Evolutionary conservation across 2,329 filamentous ascomycete genomes (phyloP).

Genomic region (Didymella arachidicola): DNA sequence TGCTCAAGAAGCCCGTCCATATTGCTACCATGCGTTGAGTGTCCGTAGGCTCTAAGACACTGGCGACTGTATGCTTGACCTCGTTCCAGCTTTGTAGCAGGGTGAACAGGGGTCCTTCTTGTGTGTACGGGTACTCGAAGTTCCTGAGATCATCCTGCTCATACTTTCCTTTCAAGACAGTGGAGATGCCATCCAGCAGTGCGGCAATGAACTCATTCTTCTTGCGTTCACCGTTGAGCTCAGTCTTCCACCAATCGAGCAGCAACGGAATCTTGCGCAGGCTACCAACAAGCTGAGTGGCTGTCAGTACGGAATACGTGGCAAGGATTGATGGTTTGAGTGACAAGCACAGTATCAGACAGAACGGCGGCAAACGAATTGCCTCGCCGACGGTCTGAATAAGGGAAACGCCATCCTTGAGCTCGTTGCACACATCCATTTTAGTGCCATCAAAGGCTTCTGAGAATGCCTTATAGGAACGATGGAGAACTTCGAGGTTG

Average conservation of each 20-base stretch:
- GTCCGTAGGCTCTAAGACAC: slow-evolving; percentile 14
- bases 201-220: slow-evolving; percentile 15
- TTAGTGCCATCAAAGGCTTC: background rate
- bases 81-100: slow-evolving; percentile 25
- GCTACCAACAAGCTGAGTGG: slow-evolving; percentile 17
- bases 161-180: slow-evolving; percentile 23
- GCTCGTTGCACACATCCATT: slow-evolving; percentile 4
- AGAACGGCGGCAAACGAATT: slow-evolving; percentile 30
- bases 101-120: slow-evolving; percentile 12
- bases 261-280: slow-evolving; percentile 23
- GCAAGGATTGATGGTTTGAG: slow-evolving; percentile 21
- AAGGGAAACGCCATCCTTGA: slow-evolving; percentile 29
- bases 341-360: slow-evolving; percentile 22
- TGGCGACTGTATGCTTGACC: slow-evolving; percentile 23
- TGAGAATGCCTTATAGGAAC: slow-evolving; percentile 18
- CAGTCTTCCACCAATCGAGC: slow-evolving; percentile 28
- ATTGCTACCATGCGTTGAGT: slow-evolving; percentile 8
- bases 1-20: slow-evolving; percentile 22
- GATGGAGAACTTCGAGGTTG: slow-evolving; percentile 24
- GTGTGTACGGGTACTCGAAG: slow-evolving; percentile 1
- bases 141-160: slow-evolving; percentile 6
- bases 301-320: slow-evolving; percentile 17
- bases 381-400: slow-evolving; percentile 25
- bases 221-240: slow-evolving; percentile 19
- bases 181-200: slow-evolving; percentile 12